phyloP scores from a whole-genome alignment of 2,329 filamentous ascomycete species.

The Fusarium verrucosum region DNA sequence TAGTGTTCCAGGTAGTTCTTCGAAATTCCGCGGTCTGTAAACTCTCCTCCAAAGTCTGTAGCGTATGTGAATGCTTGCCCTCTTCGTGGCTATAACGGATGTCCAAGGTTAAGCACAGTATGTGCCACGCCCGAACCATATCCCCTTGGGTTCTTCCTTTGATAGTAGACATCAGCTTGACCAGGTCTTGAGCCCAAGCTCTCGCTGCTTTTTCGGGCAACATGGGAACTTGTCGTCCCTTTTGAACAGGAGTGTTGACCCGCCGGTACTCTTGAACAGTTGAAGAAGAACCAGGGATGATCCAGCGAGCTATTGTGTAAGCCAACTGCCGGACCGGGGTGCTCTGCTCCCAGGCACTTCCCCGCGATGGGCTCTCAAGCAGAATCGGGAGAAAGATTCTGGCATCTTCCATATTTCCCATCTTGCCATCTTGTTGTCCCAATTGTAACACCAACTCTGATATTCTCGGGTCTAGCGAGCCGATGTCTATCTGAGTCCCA shows the following conservation, averaged over 20 bases:
- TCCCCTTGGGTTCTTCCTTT: constrained; percentile 1
- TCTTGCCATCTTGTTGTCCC: constrained; percentile 1
- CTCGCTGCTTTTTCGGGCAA: constrained; percentile 16
- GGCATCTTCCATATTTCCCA: constrained; percentile 30
- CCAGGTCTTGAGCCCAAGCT: constrained; percentile 30
- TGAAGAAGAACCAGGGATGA: constrained; percentile 20
- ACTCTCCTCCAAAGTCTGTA: constrained; percentile 37
- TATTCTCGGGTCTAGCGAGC: constrained; percentile 50
- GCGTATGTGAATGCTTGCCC: constrained; percentile 41
- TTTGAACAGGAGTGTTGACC: constrained; percentile 45
- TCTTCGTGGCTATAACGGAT: constrained; percentile 44
- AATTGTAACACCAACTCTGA: constrained; percentile 53
- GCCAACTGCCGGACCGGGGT: constrained; percentile 60
- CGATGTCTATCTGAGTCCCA: constrained; percentile 26
- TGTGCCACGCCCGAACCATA: constrained; percentile 35
- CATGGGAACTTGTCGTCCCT: constrained; percentile 41
- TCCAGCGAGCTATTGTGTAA: constrained; percentile 58
- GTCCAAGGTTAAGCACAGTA: constrained; percentile 45
- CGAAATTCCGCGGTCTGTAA: not conserved
- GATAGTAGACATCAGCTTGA: constrained; percentile 28
- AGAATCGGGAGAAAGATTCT: constrained; percentile 73
- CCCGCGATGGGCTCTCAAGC: constrained; percentile 63
- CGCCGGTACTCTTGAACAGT: constrained; percentile 51
- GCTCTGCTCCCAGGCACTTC: constrained; percentile 67
- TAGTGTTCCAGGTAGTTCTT: constrained; percentile 60